These are phyloP conservation scores for Fraxinus americana DNA, from an alignment of 257 asterid species.

Conservation along the genomic window DNA sequence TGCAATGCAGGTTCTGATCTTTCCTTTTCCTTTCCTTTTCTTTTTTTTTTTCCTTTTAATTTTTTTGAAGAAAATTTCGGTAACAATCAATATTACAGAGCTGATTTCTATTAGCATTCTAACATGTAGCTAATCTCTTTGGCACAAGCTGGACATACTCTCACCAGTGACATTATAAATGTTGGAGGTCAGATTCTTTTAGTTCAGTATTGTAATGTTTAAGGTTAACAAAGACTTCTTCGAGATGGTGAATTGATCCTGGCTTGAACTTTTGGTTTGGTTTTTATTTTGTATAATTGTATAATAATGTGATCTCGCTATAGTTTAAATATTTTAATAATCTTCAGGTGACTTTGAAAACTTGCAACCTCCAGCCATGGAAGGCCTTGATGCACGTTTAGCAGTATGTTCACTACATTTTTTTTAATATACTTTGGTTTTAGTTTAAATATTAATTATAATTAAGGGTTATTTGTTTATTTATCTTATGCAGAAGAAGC, in stretches of 20 bases:
- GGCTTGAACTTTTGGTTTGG: slow-evolving; percentile 1
- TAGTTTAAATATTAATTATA: slow-evolving; percentile 3
- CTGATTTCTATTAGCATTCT: slow-evolving; percentile 28
- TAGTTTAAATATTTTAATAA: slow-evolving; percentile 26
- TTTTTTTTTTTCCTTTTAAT: not conserved
- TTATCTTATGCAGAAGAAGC: slow-evolving; percentile 59
- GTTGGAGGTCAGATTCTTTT: slow-evolving; percentile 53
- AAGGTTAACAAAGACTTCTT: not conserved
- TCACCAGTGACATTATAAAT: slow-evolving; percentile 51
- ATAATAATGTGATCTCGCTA: slow-evolving; percentile 16
- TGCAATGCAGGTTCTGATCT: slow-evolving; percentile 80
- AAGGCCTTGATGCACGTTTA: slow-evolving; percentile 72
- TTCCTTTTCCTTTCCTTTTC: slow-evolving; percentile 15
- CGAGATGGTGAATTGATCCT: not conserved
- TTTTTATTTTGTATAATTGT: not conserved
- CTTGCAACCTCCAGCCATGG: slow-evolving; percentile 82
- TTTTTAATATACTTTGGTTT: slow-evolving; percentile 12
- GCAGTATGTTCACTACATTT: slow-evolving; percentile 52
- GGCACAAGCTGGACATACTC: slow-evolving; percentile 83
- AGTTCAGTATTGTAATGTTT: not conserved
- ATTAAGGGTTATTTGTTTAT: slow-evolving; percentile 4
- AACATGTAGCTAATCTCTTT: slow-evolving; percentile 64
- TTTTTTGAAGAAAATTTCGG: not conserved
- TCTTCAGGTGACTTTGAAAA: slow-evolving; percentile 75
- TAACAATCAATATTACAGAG: slow-evolving; percentile 15